A percentile compares a stretch with the other conserved stretches of the same genome.
phyloP scores from a whole-genome alignment of 2,329 filamentous ascomycete species.

The Aspergillus ochraceus region DNA sequence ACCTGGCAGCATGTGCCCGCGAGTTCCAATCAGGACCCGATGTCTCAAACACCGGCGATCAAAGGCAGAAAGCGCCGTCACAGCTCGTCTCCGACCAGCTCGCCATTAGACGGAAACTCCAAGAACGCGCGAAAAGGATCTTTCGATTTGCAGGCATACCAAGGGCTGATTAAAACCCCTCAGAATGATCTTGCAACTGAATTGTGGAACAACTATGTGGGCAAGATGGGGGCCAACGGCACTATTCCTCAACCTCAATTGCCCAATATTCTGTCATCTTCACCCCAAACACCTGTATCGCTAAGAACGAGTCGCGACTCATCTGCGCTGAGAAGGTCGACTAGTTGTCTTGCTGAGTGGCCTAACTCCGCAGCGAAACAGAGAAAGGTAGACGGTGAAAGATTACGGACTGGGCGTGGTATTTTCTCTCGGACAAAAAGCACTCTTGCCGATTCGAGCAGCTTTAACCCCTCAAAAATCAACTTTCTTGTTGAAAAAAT shows the following conservation, averaged over 20 bases:
- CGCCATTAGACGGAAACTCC: slow-evolving; percentile 54
- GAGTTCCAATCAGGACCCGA: slow-evolving; percentile 43
- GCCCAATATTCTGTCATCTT: slow-evolving; percentile 67
- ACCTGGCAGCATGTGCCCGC: slow-evolving; percentile 56
- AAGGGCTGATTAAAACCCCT: slow-evolving; percentile 63
- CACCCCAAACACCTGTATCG: slow-evolving; percentile 63
- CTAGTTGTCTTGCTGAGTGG: slow-evolving; percentile 70
- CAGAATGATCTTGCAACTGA: slow-evolving; percentile 72
- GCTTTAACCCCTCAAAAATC: slow-evolving; percentile 47
- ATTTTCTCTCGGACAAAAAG: slow-evolving; percentile 44
- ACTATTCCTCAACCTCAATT: slow-evolving; percentile 57
- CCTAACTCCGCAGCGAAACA: slow-evolving; percentile 63
- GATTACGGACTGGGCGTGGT: slow-evolving; percentile 48
- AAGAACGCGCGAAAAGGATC: slow-evolving; percentile 41
- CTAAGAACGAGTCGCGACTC: slow-evolving; percentile 43
- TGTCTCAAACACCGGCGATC: slow-evolving; percentile 49
- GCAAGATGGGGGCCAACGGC: slow-evolving; percentile 49
- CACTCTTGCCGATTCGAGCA: slow-evolving; percentile 39
- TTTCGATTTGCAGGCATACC: slow-evolving; percentile 60
- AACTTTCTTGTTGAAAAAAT: slow-evolving; percentile 67
- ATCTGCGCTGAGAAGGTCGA: slow-evolving; percentile 60
- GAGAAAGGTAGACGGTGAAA: slow-evolving; percentile 56
- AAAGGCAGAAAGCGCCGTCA: slow-evolving; percentile 65
- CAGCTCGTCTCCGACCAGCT: slow-evolving; percentile 72
- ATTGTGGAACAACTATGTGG: slow-evolving; percentile 73